Evolutionary conservation across 768 basidiomycete genomes (phyloP).

Genomic region (Porpolomopsis calyptriformis): DNA sequence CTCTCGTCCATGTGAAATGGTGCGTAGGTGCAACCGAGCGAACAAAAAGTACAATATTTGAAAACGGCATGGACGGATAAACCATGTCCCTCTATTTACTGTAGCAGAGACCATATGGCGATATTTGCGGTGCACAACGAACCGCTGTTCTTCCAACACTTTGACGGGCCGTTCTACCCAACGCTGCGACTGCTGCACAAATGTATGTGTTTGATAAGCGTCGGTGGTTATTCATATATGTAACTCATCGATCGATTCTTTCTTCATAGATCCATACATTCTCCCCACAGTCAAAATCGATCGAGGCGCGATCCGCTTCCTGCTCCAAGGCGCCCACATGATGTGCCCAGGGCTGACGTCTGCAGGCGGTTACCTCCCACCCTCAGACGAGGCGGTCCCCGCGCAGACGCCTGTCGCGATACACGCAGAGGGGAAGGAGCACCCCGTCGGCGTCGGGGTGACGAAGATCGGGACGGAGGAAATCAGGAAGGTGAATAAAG

Average conservation of each 20-base stretch:
- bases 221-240: slow-evolving; percentile 1
- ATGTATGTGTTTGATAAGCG: slow-evolving; percentile 58
- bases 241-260: slow-evolving; percentile 2
- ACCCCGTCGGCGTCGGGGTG: slow-evolving; percentile 79
- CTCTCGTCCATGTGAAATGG: slow-evolving; percentile 91
- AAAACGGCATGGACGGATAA: not conserved
- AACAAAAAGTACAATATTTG: too few species aligned
- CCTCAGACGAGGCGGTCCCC: slow-evolving; percentile 53
- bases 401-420: slow-evolving; percentile 79
- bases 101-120: slow-evolving; percentile 90
- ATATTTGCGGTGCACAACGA: slow-evolving; percentile 83
- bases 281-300: slow-evolving; percentile 85
- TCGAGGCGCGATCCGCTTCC: slow-evolving; percentile 95
- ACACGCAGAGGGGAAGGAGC: slow-evolving; percentile 91
- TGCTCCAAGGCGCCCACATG: slow-evolving; percentile 89
- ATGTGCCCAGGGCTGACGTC: slow-evolving; percentile 98
- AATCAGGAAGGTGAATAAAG: slow-evolving; percentile 84
- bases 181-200: slow-evolving; percentile 84
- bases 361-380: slow-evolving; percentile 77
- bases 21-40: slow-evolving; percentile 20
- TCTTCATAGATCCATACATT: slow-evolving; percentile 69
- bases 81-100: slow-evolving; percentile 16
- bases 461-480: slow-evolving; percentile 80
- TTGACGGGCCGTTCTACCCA: slow-evolving; percentile 87
- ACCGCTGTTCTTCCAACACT: slow-evolving; percentile 92